Percentiles rank a stretch among this genome's conserved stretches.
Conservation (phyloP, 1,284 basidiomycete species). For the Fistulina hepatica region DNA sequence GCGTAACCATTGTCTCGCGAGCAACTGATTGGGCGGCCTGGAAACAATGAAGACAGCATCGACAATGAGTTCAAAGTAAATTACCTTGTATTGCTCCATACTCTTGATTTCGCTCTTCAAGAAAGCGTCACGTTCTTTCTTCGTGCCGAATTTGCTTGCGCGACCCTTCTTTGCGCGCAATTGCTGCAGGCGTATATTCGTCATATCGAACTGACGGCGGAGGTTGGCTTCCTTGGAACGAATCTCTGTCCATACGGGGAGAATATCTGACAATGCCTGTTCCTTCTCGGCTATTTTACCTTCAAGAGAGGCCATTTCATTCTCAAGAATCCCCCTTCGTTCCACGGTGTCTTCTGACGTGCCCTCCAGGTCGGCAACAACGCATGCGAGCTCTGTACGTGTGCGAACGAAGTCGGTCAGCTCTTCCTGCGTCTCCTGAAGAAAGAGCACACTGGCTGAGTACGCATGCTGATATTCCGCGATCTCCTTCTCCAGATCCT, state of each 20-base stretch:
- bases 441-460: slow-evolving; percentile 58
- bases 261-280: slow-evolving; percentile 44
- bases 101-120: slow-evolving; percentile 65
- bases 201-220: slow-evolving; percentile 63
- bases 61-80: no score
- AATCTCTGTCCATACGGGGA: slow-evolving; percentile 57
- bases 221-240: slow-evolving; percentile 50
- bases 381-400: slow-evolving; percentile 73
- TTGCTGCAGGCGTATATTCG: slow-evolving; percentile 56
- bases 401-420: slow-evolving; percentile 70
- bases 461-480: slow-evolving; percentile 60
- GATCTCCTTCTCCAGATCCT: slow-evolving; percentile 68
- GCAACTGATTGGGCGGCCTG: slow-evolving; percentile 38
- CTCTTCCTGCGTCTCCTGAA: slow-evolving; percentile 65
- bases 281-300: slow-evolving; percentile 56
- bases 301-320: slow-evolving; percentile 56
- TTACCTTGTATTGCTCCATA: slow-evolving; percentile 51
- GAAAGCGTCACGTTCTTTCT: slow-evolving; percentile 72
- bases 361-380: slow-evolving; percentile 70
- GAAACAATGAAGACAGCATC: no score
- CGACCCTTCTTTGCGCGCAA: slow-evolving; percentile 86
- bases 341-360: slow-evolving; percentile 52
- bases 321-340: slow-evolving; percentile 50
- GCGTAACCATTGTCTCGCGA: slow-evolving; percentile 36
- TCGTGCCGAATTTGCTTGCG: slow-evolving; percentile 73